These are phyloP conservation scores for Barnettozyma populi DNA, from an alignment of 805 yeast species.

Conservation along the genomic window DNA sequence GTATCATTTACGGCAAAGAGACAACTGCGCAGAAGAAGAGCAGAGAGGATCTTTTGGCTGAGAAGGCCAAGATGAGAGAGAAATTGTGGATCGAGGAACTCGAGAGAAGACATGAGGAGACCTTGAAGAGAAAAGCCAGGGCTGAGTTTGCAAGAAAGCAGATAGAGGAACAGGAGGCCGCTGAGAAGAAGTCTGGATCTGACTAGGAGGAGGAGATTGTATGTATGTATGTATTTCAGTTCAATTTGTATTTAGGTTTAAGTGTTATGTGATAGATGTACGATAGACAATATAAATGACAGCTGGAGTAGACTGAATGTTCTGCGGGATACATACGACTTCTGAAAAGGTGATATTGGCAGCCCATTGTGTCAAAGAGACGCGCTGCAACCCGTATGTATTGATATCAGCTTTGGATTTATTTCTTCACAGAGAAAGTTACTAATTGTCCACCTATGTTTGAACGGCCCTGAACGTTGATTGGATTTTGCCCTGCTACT, in stretches of 20 bases:
- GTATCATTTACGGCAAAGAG: conserved; percentile 56
- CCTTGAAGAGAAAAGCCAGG: conserved; percentile 60
- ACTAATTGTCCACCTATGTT: too few relatives aligned
- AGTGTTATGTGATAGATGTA: too few relatives aligned
- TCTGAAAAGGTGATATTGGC: too few relatives aligned
- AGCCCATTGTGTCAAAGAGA: too few relatives aligned
- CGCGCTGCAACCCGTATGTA: too few relatives aligned
- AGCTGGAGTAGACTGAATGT: background rate
- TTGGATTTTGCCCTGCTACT: too few relatives aligned
- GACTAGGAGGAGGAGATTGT: background rate
- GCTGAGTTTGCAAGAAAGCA: conserved; percentile 53
- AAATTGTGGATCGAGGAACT: conserved; percentile 83
- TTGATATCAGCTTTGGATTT: too few relatives aligned
- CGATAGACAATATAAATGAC: too few relatives aligned
- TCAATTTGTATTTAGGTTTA: background rate
- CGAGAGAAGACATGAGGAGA: conserved; percentile 77
- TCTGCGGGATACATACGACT: too few relatives aligned
- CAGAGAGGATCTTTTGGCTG: conserved; percentile 60
- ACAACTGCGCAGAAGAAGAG: conserved; percentile 39
- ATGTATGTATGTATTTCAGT: background rate
- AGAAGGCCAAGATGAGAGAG: conserved; percentile 83
- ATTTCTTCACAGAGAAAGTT: too few relatives aligned
- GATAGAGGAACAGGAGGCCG: conserved; percentile 13
- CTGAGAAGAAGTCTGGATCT: background rate
- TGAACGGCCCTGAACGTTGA: too few relatives aligned